phyloP scores from a whole-genome alignment of 768 basidiomycete species.

The Pholiota conissans region DNA sequence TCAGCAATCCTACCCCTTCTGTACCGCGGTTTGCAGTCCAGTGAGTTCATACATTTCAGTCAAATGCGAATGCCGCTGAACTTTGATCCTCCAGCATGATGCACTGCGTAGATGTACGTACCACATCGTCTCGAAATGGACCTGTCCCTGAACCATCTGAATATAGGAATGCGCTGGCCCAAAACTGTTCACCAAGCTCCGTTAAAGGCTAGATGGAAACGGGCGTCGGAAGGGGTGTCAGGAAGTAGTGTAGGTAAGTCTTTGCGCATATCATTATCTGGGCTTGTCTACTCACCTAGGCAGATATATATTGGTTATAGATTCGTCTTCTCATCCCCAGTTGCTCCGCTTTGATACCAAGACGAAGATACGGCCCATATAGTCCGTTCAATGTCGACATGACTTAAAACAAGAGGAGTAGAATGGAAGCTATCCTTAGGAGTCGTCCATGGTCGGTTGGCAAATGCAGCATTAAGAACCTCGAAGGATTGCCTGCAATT shows the following conservation, averaged over 20 bases:
- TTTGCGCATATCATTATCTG: too few relatives aligned
- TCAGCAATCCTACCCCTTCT: not conserved
- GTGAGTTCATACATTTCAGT: conserved; percentile 41
- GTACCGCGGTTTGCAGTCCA: conserved; percentile 56
- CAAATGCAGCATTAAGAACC: too few relatives aligned
- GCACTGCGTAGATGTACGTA: conserved; percentile 87
- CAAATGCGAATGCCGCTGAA: not conserved
- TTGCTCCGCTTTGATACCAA: not conserved
- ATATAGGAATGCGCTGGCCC: conserved; percentile 60
- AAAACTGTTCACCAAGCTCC: conserved; percentile 80
- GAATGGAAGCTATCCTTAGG: too few relatives aligned
- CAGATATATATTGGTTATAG: not conserved
- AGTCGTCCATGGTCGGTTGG: too few relatives aligned
- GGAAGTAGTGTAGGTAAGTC: not conserved
- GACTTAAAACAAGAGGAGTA: not conserved
- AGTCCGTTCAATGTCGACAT: not conserved
- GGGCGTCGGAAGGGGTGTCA: not conserved
- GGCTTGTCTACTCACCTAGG: not conserved
- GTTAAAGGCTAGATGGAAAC: conserved; percentile 27
- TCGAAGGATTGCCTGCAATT: too few relatives aligned
- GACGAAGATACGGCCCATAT: not conserved
- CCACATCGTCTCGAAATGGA: not conserved
- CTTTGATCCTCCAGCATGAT: conserved; percentile 60
- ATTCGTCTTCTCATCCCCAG: not conserved
- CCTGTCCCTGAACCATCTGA: not conserved